These are phyloP conservation scores for Akanthomyces uredinophilus DNA, from an alignment of 2,329 filamentous ascomycete species.

Conservation along the genomic window DNA sequence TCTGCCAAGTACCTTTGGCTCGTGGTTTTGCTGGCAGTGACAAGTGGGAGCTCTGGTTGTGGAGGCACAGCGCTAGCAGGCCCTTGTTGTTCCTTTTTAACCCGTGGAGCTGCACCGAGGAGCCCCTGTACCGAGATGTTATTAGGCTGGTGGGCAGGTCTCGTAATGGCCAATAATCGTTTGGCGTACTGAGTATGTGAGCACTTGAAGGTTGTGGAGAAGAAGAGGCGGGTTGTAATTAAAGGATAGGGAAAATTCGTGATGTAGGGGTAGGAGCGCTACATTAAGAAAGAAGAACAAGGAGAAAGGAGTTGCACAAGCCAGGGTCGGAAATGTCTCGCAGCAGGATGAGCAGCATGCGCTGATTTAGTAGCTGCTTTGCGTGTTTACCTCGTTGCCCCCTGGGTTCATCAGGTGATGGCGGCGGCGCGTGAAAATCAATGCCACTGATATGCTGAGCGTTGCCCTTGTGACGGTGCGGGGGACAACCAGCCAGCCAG, in stretches of 20 bases:
- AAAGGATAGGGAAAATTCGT: neutral
- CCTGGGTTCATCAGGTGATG: slow-evolving; percentile 7
- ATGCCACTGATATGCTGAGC: neutral
- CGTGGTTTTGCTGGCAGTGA: neutral
- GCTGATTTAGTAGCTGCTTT: slow-evolving; percentile 1
- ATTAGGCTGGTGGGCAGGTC: neutral
- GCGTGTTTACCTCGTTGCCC: neutral
- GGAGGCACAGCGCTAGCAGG: slow-evolving; percentile 1
- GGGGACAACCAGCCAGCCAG: neutral
- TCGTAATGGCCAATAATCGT: neutral
- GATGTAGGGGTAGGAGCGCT: neutral
- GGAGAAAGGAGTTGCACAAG: neutral
- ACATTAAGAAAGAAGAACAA: neutral
- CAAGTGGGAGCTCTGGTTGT: slow-evolving; percentile 1
- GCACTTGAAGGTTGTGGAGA: slow-evolving; percentile 9
- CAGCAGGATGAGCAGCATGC: neutral
- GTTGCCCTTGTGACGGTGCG: slow-evolving; percentile 10
- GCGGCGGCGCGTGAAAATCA: slow-evolving; percentile 1
- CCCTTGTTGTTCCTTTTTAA: slow-evolving; percentile 9
- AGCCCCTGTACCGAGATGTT: neutral
- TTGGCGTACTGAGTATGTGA: neutral
- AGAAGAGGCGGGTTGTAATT: neutral
- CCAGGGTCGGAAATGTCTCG: neutral
- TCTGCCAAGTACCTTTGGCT: neutral
- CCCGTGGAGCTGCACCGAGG: neutral